Percentiles rank a stretch among this genome's conserved stretches.
Conservation (phyloP, 495 filamentous ascomycete genomes). For the Choiromyces venosus region DNA sequence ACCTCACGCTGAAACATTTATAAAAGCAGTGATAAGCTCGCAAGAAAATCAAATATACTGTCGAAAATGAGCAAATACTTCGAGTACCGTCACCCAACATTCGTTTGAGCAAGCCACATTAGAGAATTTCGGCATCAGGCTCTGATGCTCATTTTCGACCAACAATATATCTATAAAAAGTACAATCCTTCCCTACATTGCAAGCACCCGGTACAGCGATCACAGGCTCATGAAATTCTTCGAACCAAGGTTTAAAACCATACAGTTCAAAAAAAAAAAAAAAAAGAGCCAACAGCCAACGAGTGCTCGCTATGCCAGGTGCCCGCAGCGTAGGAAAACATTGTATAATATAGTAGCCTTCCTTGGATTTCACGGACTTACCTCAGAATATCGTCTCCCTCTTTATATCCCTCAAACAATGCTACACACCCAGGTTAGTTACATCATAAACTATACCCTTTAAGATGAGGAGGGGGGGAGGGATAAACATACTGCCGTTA, state of each 20-base stretch:
- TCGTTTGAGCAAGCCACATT: not conserved
- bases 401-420: not conserved
- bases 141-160: not conserved
- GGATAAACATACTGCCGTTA: not conserved
- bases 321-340: no score
- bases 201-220: no score
- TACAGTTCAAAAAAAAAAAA: no score
- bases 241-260: no score
- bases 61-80: not conserved
- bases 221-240: no score
- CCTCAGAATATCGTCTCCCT: not conserved
- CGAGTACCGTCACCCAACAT: not conserved
- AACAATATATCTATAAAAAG: not conserved
- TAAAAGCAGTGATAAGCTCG: not conserved
- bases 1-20: not conserved
- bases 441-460: not conserved
- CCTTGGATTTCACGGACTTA: not conserved
- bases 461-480: not conserved
- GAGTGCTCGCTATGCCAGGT: no score
- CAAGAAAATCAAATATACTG: not conserved
- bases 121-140: not conserved
- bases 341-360: no score
- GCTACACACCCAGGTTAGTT: not conserved
- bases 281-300: no score
- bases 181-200: no score